These are phyloP conservation scores for Selenicereus undatus DNA, from an alignment of 148 eudicot genomes.

Conservation along the genomic window DNA sequence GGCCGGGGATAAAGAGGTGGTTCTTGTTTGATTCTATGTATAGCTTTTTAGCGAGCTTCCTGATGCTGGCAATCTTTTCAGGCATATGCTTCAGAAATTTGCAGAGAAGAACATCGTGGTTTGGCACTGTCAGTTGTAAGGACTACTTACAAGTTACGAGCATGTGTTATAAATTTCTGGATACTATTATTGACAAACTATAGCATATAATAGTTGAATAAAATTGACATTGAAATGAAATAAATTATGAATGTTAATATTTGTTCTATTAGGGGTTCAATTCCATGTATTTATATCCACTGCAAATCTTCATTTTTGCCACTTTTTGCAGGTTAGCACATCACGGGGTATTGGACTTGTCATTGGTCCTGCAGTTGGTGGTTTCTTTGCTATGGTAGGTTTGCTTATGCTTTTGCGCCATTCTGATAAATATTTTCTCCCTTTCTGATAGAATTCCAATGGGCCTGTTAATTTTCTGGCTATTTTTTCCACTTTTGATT, in stretches of 20 bases:
- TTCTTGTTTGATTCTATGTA: no score
- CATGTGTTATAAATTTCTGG: neutral
- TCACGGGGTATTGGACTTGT: conserved; percentile 88
- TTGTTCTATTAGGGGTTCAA: neutral
- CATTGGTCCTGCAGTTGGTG: conserved; percentile 89
- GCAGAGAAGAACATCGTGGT: conserved; percentile 76
- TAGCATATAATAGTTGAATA: conserved; percentile 13
- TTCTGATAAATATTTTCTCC: neutral
- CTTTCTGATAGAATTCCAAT: no score
- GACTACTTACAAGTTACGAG: neutral
- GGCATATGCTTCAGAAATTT: conserved; percentile 81
- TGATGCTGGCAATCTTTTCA: conserved; percentile 9
- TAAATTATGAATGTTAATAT: neutral
- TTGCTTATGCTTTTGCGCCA: neutral
- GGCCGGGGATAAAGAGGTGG: no score
- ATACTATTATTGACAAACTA: neutral
- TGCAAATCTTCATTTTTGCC: neutral
- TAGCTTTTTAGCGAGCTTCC: neutral
- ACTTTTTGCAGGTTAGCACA: conserved; percentile 53
- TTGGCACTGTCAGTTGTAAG: neutral
- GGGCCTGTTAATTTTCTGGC: neutral
- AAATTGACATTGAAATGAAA: neutral
- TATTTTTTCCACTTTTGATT: neutral
- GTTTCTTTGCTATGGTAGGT: conserved; percentile 82
- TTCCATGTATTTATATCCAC: neutral